Percentiles rank a stretch among this genome's conserved stretches.
phyloP scores from a whole-genome alignment of 768 basidiomycete genomes.

The Rhodotorula taiwanensis region DNA sequence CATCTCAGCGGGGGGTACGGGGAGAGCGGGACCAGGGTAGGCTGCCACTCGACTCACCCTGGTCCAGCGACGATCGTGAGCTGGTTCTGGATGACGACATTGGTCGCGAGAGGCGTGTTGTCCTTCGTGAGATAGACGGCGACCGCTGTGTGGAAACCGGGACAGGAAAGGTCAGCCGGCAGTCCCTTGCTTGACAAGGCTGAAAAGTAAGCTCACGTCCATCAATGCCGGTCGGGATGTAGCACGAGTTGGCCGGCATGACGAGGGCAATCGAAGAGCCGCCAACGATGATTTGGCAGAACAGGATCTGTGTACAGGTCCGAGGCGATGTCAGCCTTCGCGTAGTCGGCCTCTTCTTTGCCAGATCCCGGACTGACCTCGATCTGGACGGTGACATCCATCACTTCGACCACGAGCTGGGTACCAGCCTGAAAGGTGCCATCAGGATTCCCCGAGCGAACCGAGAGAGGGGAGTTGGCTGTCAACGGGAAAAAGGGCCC shows the following conservation, averaged over 20 bases:
- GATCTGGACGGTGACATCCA: constrained; percentile 4
- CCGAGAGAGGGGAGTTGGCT: constrained; percentile 32
- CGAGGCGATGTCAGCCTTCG: not conserved
- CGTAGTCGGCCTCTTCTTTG: no score
- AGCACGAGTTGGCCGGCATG: constrained; percentile 57
- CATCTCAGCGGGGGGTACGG: no score
- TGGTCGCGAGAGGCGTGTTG: constrained; percentile 58
- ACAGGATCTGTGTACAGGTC: constrained; percentile 33
- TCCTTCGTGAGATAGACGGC: constrained; percentile 46
- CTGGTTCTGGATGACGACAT: constrained; percentile 55
- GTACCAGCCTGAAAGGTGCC: constrained; percentile 12
- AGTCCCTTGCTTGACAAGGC: not conserved
- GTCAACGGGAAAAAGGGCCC: not conserved
- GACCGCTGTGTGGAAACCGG: constrained; percentile 18
- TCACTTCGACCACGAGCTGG: constrained; percentile 9
- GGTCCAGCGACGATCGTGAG: constrained; percentile 63
- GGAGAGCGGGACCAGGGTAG: not conserved
- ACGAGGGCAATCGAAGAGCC: constrained; percentile 55
- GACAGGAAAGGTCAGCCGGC: not conserved
- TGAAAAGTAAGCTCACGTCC: constrained; percentile 48
- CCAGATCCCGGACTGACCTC: no score
- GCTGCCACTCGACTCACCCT: constrained; percentile 54
- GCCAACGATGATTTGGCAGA: constrained; percentile 71
- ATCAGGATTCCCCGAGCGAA: not conserved
- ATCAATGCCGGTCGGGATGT: constrained; percentile 61